phyloP scores from a whole-genome alignment of 2,329 filamentous ascomycete genomes.

The Colletotrichum neosansevieriae region DNA sequence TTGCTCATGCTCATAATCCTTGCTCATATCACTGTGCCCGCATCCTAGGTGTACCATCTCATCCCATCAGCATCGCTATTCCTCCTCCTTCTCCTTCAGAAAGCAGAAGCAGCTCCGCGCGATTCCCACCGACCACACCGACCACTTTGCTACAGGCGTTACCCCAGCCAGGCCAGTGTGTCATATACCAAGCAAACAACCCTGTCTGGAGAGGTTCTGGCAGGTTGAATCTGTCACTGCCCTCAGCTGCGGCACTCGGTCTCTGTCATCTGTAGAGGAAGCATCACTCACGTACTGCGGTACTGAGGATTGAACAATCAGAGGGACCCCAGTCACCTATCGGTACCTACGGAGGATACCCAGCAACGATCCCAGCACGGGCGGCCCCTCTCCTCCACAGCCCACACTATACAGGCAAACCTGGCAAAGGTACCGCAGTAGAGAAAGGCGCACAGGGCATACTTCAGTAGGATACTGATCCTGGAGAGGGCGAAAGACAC shows the following conservation, averaged over 20 bases:
- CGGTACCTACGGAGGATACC: constrained; percentile 18
- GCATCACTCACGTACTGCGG: constrained; percentile 4
- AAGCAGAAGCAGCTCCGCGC: constrained; percentile 15
- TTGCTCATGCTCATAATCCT: constrained; percentile 15
- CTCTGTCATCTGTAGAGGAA: constrained; percentile 16
- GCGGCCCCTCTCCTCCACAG: constrained; percentile 25
- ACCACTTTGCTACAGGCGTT: constrained; percentile 19
- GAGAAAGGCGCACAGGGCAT: neutral
- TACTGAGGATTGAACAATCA: neutral
- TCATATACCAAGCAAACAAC: constrained; percentile 14
- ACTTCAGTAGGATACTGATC: neutral
- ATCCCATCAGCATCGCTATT: constrained; percentile 28
- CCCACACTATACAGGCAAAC: constrained; percentile 3
- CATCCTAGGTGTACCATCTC: constrained; percentile 5
- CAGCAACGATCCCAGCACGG: constrained; percentile 33
- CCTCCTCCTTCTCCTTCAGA: constrained; percentile 8
- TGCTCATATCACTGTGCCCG: constrained; percentile 21
- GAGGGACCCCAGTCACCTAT: constrained; percentile 1
- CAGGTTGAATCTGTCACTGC: constrained; percentile 22
- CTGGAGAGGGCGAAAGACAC: neutral
- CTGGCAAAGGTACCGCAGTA: neutral
- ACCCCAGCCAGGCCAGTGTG: constrained; percentile 20
- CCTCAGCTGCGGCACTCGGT: constrained; percentile 2
- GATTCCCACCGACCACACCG: constrained; percentile 19
- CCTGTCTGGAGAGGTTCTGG: constrained; percentile 10